Percentiles rank a stretch among this genome's conserved stretches.
phyloP scores from a whole-genome alignment of 2,329 filamentous ascomycete genomes.

The Zasmidium citrigriseum region DNA sequence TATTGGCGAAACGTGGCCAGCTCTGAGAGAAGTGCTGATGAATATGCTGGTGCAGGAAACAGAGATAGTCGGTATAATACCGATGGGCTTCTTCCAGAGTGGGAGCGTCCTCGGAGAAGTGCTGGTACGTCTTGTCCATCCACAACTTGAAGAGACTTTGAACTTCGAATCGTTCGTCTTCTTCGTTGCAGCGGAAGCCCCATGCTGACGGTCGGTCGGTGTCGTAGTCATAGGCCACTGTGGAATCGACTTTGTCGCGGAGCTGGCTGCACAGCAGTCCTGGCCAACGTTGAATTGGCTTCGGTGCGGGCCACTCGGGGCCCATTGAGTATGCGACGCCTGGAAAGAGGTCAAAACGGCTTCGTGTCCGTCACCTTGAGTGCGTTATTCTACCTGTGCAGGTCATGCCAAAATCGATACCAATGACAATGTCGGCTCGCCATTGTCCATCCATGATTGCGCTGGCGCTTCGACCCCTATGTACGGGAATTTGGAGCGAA shows the following conservation, averaged over 20 bases:
- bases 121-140: conserved; percentile 20
- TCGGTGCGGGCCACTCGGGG: conserved; percentile 21
- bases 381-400: no score
- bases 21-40: conserved; percentile 8
- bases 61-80: conserved; percentile 20
- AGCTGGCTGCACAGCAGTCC: no score
- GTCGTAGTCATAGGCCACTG: no score
- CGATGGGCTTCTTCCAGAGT: conserved; percentile 8
- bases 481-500: not conserved
- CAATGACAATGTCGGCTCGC: not conserved
- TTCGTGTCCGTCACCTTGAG: no score
- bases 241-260: no score
- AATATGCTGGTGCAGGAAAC: conserved; percentile 10
- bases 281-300: conserved; percentile 24
- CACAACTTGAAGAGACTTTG: conserved; percentile 24
- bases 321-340: conserved; percentile 18
- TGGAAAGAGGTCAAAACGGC: no score
- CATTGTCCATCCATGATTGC: not conserved
- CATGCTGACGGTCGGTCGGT: no score
- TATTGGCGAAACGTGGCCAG: conserved; percentile 6
- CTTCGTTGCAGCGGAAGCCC: conserved; percentile 22
- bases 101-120: conserved; percentile 1
- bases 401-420: conserved; percentile 4
- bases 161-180: conserved; percentile 11
- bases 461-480: no score